A percentile compares a stretch with the other conserved stretches of the same genome.
Conservation (phyloP, 2,329 filamentous ascomycete species). For the Cladophialophora carrionii region DNA sequence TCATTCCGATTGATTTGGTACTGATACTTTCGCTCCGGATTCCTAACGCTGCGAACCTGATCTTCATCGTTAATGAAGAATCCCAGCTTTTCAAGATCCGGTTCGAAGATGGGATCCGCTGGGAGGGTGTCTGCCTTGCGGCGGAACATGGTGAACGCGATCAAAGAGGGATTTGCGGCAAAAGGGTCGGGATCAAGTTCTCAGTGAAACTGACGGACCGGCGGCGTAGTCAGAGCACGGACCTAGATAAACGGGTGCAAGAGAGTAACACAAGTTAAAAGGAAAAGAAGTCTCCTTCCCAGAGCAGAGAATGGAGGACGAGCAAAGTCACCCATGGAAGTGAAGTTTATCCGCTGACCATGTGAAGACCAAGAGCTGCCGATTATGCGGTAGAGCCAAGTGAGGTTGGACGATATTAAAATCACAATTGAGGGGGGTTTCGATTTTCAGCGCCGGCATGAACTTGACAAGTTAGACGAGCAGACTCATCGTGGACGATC, state of each 20-base stretch:
- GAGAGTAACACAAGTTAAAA: neutral
- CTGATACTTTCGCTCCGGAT: conserved; percentile 72
- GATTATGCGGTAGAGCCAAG: neutral
- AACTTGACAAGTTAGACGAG: neutral
- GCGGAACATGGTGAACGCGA: conserved; percentile 68
- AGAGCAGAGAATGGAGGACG: neutral
- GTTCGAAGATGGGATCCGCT: conserved; percentile 67
- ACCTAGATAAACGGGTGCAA: neutral
- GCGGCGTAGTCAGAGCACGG: neutral
- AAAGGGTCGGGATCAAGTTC: neutral
- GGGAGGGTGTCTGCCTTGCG: conserved; percentile 70
- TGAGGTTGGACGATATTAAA: neutral
- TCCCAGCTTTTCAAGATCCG: conserved; percentile 70
- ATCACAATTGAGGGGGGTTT: neutral
- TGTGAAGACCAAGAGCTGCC: neutral
- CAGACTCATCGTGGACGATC: neutral
- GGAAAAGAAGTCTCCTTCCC: neutral
- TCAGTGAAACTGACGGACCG: neutral
- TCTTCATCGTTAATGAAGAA: conserved; percentile 79
- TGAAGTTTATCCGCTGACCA: neutral
- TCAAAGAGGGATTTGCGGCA: neutral
- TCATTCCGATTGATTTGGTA: conserved; percentile 73
- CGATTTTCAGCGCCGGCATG: neutral
- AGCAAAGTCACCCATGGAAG: neutral
- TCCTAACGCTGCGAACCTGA: conserved; percentile 70